Percentiles rank a stretch among this genome's conserved stretches.
Conservation (phyloP, 1,139 yeast genomes). For the Eremothecium coryli region DNA sequence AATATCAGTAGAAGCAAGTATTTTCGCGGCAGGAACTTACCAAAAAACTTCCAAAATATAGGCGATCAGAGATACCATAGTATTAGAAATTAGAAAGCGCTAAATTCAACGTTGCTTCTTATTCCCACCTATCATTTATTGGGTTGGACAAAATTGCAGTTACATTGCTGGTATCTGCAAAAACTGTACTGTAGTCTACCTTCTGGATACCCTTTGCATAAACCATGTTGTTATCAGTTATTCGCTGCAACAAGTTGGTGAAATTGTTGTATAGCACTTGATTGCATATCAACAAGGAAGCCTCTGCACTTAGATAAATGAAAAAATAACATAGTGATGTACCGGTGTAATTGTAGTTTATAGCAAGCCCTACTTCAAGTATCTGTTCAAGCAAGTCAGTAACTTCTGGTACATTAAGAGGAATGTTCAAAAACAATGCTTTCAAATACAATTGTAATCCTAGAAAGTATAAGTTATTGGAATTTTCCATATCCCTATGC, state of each 20-base stretch:
- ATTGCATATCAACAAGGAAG: constrained; percentile 2
- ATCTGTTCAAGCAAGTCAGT: constrained; percentile 4
- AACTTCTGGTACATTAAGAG: constrained; percentile 5
- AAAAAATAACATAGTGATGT: constrained; percentile 5
- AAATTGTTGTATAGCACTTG: constrained; percentile 4
- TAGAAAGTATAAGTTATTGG: constrained; percentile 4
- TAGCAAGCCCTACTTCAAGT: constrained; percentile 5
- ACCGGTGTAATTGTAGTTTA: constrained; percentile 3
- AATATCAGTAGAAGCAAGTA: no score
- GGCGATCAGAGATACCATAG: not conserved
- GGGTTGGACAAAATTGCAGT: constrained; percentile 5
- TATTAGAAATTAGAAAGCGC: not conserved
- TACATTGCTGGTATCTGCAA: no score
- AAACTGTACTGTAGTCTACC: no score
- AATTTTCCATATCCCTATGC: constrained; percentile 3
- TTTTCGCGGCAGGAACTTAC: no score
- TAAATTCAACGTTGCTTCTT: constrained; percentile 2
- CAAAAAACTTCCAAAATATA: no score
- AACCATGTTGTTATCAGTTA: constrained; percentile 5
- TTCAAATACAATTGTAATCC: constrained; percentile 6
- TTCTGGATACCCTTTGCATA: constrained; percentile 6
- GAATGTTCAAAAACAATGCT: constrained; percentile 3
- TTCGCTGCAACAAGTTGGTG: constrained; percentile 2
- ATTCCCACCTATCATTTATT: constrained; percentile 1
- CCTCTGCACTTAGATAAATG: constrained; percentile 3